These are phyloP conservation scores for Canavalia ensiformis DNA, from an alignment of 306 rosid species.

Conservation along the genomic window DNA sequence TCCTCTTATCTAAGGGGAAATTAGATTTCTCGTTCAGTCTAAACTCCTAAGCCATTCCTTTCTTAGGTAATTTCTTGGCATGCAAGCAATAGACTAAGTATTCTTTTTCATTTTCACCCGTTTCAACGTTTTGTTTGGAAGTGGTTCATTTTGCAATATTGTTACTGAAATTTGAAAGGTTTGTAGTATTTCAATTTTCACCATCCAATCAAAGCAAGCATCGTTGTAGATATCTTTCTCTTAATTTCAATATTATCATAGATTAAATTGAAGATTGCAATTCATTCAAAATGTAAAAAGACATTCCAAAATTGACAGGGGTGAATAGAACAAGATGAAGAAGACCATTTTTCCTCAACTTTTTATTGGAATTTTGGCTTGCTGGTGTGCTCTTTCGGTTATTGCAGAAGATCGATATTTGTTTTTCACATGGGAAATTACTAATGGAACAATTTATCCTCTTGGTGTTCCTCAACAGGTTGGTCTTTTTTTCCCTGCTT, in stretches of 20 bases:
- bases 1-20: slow-evolving; percentile 43
- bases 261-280: background rate
- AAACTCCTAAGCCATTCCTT: background rate
- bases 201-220: background rate
- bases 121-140: background rate
- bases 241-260: background rate
- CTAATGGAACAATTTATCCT: slow-evolving; percentile 72
- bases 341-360: slow-evolving; percentile 45
- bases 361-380: slow-evolving; percentile 60
- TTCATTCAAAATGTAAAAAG: background rate
- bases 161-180: background rate
- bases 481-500: background rate
- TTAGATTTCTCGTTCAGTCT: slow-evolving; percentile 1
- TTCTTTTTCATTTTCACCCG: background rate
- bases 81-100: background rate
- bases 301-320: slow-evolving; percentile 19
- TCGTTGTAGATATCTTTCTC: background rate
- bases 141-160: background rate
- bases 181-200: background rate
- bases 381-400: slow-evolving; percentile 56
- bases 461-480: slow-evolving; percentile 84
- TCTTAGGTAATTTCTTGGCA: background rate
- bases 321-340: slow-evolving; percentile 52
- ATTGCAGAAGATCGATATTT: slow-evolving; percentile 75
- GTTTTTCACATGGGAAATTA: slow-evolving; percentile 70